A percentile compares a stretch with the other conserved stretches of the same genome.
Conservation (phyloP, 2,329 filamentous ascomycete genomes). For the Neobulgaria alba region DNA sequence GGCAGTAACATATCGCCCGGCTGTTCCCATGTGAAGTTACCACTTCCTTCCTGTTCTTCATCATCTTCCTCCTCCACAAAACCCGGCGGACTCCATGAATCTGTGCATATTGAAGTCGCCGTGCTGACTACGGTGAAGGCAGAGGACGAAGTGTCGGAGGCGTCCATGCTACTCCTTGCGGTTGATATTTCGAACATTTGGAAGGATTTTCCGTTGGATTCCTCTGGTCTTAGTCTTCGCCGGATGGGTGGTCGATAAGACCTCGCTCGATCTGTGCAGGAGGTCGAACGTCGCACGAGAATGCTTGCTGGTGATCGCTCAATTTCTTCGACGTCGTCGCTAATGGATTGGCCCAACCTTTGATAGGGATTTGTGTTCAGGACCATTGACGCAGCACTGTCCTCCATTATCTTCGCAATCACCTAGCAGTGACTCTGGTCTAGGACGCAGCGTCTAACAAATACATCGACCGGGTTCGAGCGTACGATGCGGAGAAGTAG, state of each 20-base stretch:
- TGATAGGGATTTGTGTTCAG: too few relatives aligned
- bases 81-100: constrained; percentile 24
- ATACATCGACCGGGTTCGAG: neutral
- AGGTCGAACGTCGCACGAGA: neutral
- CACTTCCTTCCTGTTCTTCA: constrained; percentile 21
- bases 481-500: too few relatives aligned
- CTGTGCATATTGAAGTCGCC: constrained; percentile 20
- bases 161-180: constrained; percentile 23
- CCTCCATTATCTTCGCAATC: neutral
- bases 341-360: too few relatives aligned
- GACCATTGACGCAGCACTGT: too few relatives aligned
- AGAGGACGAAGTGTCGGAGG: constrained; percentile 21
- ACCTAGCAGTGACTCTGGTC: neutral
- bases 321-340: constrained; percentile 1
- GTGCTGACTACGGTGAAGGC: constrained; percentile 24
- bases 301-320: neutral
- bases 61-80: constrained; percentile 22
- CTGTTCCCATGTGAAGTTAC: constrained; percentile 29
- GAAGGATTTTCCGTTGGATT: constrained; percentile 10
- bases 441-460: neutral
- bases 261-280: constrained; percentile 5
- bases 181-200: constrained; percentile 16
- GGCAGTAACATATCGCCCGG: constrained; percentile 32
- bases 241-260: constrained; percentile 13
- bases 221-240: constrained; percentile 12